phyloP scores from a whole-genome alignment of 768 basidiomycete species.

The Rhizopogon roseolus region DNA sequence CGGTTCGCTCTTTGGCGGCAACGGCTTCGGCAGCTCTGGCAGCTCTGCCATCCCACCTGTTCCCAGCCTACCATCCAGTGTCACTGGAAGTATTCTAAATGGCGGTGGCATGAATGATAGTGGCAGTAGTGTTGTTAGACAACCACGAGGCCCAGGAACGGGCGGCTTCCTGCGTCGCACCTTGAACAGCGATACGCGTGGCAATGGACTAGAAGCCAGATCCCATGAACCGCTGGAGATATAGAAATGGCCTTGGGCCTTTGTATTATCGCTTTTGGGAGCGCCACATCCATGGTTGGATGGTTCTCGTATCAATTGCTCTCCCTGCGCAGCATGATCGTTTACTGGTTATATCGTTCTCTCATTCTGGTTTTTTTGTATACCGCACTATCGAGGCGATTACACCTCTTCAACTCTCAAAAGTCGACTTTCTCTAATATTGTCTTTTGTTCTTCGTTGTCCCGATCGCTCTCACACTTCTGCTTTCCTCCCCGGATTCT shows the following conservation, averaged over 20 bases:
- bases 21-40: conserved; percentile 36
- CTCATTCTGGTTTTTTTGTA: not conserved
- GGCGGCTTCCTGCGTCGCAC: conserved; percentile 65
- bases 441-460: not conserved
- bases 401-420: not conserved
- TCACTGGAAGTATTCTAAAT: conserved; percentile 36
- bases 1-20: conserved; percentile 58
- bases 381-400: not conserved
- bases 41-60: conserved; percentile 62
- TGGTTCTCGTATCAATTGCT: conserved; percentile 17
- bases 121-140: conserved; percentile 60
- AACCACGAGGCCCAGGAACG: conserved; percentile 79
- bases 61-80: conserved; percentile 65
- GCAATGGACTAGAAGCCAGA: conserved; percentile 71
- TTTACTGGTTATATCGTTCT: not conserved
- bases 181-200: conserved; percentile 40
- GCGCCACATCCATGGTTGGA: conserved; percentile 11
- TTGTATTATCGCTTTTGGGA: conserved; percentile 3
- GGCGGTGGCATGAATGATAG: conserved; percentile 35
- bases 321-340: not conserved
- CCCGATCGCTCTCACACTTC: conserved; percentile 9
- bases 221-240: conserved; percentile 87
- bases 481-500: conserved; percentile 6
- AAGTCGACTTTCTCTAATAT: conserved; percentile 1
- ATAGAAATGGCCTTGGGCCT: conserved; percentile 29